Evolutionary conservation across 192 early-diverging fungal species (phyloP).

Genomic region (Coemansia sp.): DNA sequence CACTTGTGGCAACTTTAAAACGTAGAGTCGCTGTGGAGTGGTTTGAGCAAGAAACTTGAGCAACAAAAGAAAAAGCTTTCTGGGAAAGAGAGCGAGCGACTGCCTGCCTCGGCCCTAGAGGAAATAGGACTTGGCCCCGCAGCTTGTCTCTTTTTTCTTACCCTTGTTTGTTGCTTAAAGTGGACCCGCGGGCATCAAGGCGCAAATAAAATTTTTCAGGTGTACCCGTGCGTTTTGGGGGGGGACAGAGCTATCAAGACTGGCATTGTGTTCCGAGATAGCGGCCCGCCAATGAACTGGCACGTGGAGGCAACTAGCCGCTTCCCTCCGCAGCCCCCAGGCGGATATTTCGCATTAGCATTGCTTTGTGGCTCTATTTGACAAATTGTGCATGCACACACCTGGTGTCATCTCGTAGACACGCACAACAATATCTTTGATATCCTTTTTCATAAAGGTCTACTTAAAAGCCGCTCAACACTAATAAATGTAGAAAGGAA

Average conservation of each 20-base stretch:
- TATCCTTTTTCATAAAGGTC: too few species aligned
- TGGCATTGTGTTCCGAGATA: conserved; percentile 5
- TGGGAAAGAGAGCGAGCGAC: not conserved
- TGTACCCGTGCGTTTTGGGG: not conserved
- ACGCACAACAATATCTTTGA: too few species aligned
- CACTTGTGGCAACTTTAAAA: not conserved
- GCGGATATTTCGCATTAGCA: too few species aligned
- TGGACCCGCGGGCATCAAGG: not conserved
- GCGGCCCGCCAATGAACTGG: conserved; percentile 1
- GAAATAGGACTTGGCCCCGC: too few species aligned
- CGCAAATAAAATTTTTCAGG: not conserved
- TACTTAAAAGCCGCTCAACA: too few species aligned
- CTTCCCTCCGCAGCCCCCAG: not conserved
- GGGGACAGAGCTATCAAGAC: not conserved
- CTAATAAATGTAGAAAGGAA: too few species aligned
- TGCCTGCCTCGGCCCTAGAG: too few species aligned
- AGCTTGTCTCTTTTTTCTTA: not conserved
- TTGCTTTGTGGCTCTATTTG: too few species aligned
- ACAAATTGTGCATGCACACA: too few species aligned
- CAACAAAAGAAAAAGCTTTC: not conserved
- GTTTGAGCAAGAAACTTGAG: not conserved
- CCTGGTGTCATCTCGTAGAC: too few species aligned
- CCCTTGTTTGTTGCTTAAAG: not conserved
- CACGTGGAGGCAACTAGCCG: conserved; percentile 4
- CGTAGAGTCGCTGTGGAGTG: not conserved